These are phyloP conservation scores for Fusarium clavum DNA, from an alignment of 2,329 filamentous ascomycete genomes.

Conservation along the genomic window DNA sequence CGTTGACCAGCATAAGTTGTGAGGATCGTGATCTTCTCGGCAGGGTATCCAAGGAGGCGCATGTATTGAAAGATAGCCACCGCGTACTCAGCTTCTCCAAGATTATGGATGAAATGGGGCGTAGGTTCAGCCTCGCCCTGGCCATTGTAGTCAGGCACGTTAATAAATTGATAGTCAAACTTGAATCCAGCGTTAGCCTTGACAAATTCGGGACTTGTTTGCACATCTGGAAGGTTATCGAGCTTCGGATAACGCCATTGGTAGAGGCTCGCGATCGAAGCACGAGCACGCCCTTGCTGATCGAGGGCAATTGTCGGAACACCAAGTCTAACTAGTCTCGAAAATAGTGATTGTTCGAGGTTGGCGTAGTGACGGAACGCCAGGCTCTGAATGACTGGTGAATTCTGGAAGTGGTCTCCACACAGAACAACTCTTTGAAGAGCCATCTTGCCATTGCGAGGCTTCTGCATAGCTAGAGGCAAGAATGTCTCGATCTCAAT, in stretches of 20 bases:
- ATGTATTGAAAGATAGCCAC: constrained; percentile 98
- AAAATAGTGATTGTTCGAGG: constrained; percentile 94
- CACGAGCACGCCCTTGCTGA: constrained; percentile 90
- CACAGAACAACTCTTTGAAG: constrained; percentile 91
- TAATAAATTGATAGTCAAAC: constrained; percentile 96
- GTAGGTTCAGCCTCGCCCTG: constrained; percentile 88
- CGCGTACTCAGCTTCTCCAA: constrained; percentile 96
- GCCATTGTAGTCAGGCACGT: constrained; percentile 93
- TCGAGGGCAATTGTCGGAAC: constrained; percentile 93
- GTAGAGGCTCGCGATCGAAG: constrained; percentile 89
- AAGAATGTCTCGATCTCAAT: constrained; percentile 98
- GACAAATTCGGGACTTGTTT: constrained; percentile 76
- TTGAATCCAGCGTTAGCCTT: constrained; percentile 90
- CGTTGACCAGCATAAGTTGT: constrained; percentile 94
- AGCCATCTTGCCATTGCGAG: constrained; percentile 76
- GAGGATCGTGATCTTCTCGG: constrained; percentile 84
- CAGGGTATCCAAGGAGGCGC: constrained; percentile 93
- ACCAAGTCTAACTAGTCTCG: constrained; percentile 87
- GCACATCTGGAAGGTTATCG: constrained; percentile 81
- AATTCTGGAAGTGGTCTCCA: constrained; percentile 97
- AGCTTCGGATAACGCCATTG: constrained; percentile 90
- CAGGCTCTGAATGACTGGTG: constrained; percentile 92
- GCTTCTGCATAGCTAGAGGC: constrained; percentile 89
- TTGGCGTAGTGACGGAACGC: constrained; percentile 96
- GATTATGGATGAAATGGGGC: constrained; percentile 94